Conservation (phyloP, 2,329 filamentous ascomycete species). For the Tolypocladium ophioglossoides region DNA sequence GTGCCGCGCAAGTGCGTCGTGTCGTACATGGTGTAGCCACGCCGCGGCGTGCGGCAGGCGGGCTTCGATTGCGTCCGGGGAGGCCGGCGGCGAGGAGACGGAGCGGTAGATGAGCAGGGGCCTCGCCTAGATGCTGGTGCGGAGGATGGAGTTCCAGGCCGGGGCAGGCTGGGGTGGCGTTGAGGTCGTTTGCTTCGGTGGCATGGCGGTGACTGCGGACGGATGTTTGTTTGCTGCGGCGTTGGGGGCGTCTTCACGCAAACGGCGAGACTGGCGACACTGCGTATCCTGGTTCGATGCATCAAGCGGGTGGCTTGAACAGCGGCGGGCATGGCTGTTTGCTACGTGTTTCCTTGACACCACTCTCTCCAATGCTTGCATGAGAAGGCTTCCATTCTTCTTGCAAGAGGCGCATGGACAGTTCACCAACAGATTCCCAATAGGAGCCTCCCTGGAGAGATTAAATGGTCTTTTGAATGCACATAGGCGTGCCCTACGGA, state of each 20-base stretch:
- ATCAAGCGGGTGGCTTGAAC: neutral
- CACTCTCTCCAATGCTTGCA: neutral
- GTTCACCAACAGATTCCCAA: neutral
- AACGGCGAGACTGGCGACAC: too few species aligned
- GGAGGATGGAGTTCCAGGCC: constrained; percentile 42
- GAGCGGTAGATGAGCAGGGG: constrained; percentile 57
- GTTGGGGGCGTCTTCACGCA: neutral
- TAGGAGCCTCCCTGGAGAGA: neutral
- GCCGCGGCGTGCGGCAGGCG: constrained; percentile 50
- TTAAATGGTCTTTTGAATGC: neutral
- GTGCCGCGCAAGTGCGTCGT: constrained; percentile 58
- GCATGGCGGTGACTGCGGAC: neutral
- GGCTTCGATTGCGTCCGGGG: constrained; percentile 42
- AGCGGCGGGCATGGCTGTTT: neutral
- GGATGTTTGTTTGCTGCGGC: neutral
- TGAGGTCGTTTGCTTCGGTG: neutral
- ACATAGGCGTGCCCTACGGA: neutral
- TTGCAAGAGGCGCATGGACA: neutral
- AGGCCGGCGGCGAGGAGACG: constrained; percentile 35
- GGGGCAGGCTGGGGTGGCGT: constrained; percentile 28
- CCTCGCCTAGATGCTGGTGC: constrained; percentile 52
- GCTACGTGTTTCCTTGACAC: too few species aligned
- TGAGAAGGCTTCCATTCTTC: neutral
- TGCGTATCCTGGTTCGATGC: too few species aligned
- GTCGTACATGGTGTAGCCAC: constrained; percentile 53